Evolutionary conservation across 495 filamentous ascomycete species (phyloP), one percentile per base, ranked within the genome.

Genomic region (Tuber borchii): DNA sequence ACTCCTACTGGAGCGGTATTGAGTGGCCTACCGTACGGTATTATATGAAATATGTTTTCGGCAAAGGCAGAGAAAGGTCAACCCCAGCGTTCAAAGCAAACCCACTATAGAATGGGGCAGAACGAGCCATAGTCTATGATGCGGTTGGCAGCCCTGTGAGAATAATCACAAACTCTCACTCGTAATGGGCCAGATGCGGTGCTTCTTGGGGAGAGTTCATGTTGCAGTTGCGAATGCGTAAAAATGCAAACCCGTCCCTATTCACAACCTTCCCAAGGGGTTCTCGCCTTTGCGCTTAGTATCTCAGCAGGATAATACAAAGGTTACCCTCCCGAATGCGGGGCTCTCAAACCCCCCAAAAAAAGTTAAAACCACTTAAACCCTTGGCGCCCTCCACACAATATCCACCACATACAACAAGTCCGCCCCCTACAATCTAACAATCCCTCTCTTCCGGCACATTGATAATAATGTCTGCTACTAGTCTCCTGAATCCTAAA

Each of bases 401-500:
- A 65, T 65, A 65, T 65, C 56, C 56, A 34, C 26, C 56, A 17
- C 56, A 34, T 34, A 65, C 56, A 7, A 65, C 26, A 65, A 65
- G 56, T 14, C 56, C 12, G 34, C 56, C 56, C 56, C 56, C 56
- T 19, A 65, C 56, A 34, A 17, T 19, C 56, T 6, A 34, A 65
- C 26, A 17, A 65, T 17, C 14, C 14, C 56, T 31, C 56, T 34
- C 26, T 65, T 65, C 56, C 56, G 56, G n/a, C 31, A 9, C 56
- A 65, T 43, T 43, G 40, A 70, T 51, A 44, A 39, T 69, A 76
- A 94, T 93, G 90, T 93, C 93, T 83, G 95, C 95, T 76, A 94
- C 95, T 73, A 95, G 97, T 88, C 89, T 99, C 82, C 90, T 99
- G 39, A 99, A 99, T 84, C 95, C 95, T 46, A 98, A 98, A 86